Conservation (phyloP, 495 filamentous ascomycete species). For the Hypoxylon fuscum region DNA sequence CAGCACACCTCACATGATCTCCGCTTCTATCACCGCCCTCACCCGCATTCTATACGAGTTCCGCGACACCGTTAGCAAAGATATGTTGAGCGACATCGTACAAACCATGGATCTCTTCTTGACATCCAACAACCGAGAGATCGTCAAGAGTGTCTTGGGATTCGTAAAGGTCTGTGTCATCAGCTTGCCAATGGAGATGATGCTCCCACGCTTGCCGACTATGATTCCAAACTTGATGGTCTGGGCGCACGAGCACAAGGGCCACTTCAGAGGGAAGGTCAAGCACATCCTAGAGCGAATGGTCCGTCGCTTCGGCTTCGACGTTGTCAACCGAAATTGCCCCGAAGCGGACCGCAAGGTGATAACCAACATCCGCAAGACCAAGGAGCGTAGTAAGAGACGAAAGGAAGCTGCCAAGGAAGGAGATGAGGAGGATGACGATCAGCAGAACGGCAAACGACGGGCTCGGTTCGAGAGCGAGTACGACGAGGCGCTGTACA, state of each 20-base stretch:
- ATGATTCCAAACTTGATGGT: slow-evolving; percentile 90
- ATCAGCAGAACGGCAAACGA: slow-evolving; percentile 55
- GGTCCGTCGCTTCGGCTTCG: slow-evolving; percentile 86
- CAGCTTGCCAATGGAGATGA: slow-evolving; percentile 76
- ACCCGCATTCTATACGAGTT: slow-evolving; percentile 93
- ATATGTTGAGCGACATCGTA: slow-evolving; percentile 77
- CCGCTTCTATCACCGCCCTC: slow-evolving; percentile 89
- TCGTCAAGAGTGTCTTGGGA: slow-evolving; percentile 89
- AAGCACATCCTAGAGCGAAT: slow-evolving; percentile 97
- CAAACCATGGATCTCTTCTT: slow-evolving; percentile 94
- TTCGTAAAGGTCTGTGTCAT: slow-evolving; percentile 97
- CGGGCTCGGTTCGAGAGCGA: slow-evolving; percentile 81
- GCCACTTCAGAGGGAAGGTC: slow-evolving; percentile 92
- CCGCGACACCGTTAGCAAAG: slow-evolving; percentile 62
- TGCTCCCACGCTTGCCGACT: slow-evolving; percentile 74
- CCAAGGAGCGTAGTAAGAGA: slow-evolving; percentile 84
- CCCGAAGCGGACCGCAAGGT: slow-evolving; percentile 89
- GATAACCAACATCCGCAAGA: slow-evolving; percentile 92
- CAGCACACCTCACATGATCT: slow-evolving; percentile 92
- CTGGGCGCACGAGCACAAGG: slow-evolving; percentile 98
- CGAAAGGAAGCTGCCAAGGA: slow-evolving; percentile 76
- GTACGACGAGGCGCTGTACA: slow-evolving; percentile 94
- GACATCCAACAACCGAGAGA: slow-evolving; percentile 93
- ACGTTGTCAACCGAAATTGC: slow-evolving; percentile 75
- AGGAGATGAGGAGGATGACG: slow-evolving; percentile 57